Conservation (phyloP, 192 early-diverging fungal genomes). For the Helicostylum pulchrum region DNA sequence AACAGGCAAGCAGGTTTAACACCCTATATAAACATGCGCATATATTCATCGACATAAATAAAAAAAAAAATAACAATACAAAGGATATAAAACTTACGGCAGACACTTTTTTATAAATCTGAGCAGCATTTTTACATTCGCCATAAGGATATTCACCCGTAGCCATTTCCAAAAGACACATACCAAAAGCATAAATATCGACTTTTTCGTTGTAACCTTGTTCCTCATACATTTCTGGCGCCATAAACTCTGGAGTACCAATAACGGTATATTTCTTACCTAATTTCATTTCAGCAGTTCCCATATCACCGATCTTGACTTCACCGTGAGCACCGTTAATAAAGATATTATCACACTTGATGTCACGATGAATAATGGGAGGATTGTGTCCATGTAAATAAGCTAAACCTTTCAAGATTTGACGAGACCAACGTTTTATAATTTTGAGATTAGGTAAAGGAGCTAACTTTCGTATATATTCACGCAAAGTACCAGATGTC, state of each 20-base stretch:
- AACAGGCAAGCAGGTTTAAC: conserved; percentile 68
- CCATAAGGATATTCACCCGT: conserved; percentile 88
- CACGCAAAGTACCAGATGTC: conserved; percentile 81
- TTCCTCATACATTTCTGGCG: conserved; percentile 88
- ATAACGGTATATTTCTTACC: conserved; percentile 84
- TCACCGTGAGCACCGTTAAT: conserved; percentile 87
- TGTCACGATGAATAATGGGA: conserved; percentile 80
- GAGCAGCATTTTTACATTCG: conserved; percentile 81
- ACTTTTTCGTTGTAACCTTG: conserved; percentile 80
- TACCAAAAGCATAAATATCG: conserved; percentile 88
- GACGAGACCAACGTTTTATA: conserved; percentile 75
- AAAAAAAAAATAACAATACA: not conserved
- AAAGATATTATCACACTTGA: conserved; percentile 81
- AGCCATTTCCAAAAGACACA: conserved; percentile 70
- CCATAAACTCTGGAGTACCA: conserved; percentile 85
- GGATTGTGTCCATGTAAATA: conserved; percentile 77
- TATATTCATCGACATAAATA: not conserved
- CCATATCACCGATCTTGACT: conserved; percentile 86
- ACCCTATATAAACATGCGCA: conserved; percentile 31
- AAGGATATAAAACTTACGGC: conserved; percentile 32
- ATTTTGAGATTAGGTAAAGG: conserved; percentile 64
- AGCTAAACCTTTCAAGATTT: conserved; percentile 74
- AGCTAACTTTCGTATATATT: conserved; percentile 72
- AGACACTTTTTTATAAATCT: conserved; percentile 80
- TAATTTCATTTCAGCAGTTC: conserved; percentile 82